phyloP scores from a whole-genome alignment of 192 early-diverging fungal genomes.

The Backusella circina region DNA sequence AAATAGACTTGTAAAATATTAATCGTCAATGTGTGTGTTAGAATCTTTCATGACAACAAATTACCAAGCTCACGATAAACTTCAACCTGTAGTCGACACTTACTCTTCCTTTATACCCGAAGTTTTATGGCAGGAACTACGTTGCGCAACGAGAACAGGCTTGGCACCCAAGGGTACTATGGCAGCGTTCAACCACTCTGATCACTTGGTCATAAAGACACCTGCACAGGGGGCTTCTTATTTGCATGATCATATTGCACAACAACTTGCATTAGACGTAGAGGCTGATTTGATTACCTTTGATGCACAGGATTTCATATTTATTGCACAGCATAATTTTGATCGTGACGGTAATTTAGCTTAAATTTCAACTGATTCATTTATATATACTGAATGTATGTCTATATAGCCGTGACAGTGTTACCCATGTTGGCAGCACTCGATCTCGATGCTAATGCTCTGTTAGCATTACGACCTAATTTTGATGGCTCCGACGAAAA shows the following conservation, averaged over 20 bases:
- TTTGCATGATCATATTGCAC: constrained; percentile 38
- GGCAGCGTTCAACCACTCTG: constrained; percentile 15
- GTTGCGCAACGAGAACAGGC: constrained; percentile 5
- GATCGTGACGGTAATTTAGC: constrained; percentile 19
- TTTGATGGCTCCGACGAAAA: not conserved
- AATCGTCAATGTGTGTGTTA: constrained; percentile 2
- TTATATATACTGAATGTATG: not conserved
- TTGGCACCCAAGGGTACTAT: constrained; percentile 11
- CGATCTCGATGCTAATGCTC: constrained; percentile 21
- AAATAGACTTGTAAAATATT: not conserved
- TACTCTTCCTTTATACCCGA: constrained; percentile 9
- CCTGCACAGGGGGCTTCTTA: constrained; percentile 40
- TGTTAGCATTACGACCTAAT: constrained; percentile 5
- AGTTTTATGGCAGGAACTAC: constrained; percentile 18
- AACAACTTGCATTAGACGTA: constrained; percentile 41
- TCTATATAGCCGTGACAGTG: constrained; percentile 2
- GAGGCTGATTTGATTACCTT: constrained; percentile 57
- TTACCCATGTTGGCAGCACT: constrained; percentile 4
- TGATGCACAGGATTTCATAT: constrained; percentile 57
- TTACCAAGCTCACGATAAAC: not conserved
- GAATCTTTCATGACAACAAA: constrained; percentile 18
- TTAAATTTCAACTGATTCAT: not conserved
- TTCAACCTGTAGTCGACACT: not conserved
- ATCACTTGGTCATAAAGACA: constrained; percentile 38
- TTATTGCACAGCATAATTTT: constrained; percentile 41